Evolutionary conservation across 75 land plant species (phyloP), one percentile per base, ranked within the genome.

Genomic region (Adiantum capillusveneris): DNA sequence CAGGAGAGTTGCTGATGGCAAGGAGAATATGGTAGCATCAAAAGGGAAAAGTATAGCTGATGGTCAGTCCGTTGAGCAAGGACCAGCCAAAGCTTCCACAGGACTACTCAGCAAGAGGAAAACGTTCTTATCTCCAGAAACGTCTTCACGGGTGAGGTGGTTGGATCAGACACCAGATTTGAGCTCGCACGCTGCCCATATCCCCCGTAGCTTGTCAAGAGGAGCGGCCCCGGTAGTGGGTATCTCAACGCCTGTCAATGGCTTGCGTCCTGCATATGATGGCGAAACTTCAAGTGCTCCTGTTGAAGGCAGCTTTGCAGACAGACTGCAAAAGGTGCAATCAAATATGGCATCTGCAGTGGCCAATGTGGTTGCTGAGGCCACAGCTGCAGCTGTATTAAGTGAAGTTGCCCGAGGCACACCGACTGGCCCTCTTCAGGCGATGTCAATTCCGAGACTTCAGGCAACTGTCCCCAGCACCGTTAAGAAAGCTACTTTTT

Each of bases 371-470:
- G 78, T 70, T 14, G 86, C 84, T 36, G 73, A 36, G 25, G 82
- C 74, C 6, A 79, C 74, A 20, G 90, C 63, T 29, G 65, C 74
- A n/a, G 64, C 84, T 48, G 82, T 78, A 20, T 69, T 83, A 0
- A 68, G 56, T 58, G 86, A 90, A 49, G 82, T 75, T 29, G 80
- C 82, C 45, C 31, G 44, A 3, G 79, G 79, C 11, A 24, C 44
- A 2, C 1, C 52, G 0, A 66, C 87, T 9, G n/a, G n/a, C n/a
- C 76, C 90, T 9, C 68, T 90, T 0, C 68, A 67, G 26, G 60
- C 69, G 6, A 75, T 86, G 68, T 76, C 84, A 43, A 29, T 80
- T 20, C 90, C 96, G 0, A 81, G 64, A 69, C 71, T 83, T 28
- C 84, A 79, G 49, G 45, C 67, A 18, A 52, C 79, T 24, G 73